A percentile compares a stretch with the other conserved stretches of the same genome.
Evolutionary conservation across 179 eudicot species (phyloP).

Genomic region (Sideroxylon spinosum): DNA sequence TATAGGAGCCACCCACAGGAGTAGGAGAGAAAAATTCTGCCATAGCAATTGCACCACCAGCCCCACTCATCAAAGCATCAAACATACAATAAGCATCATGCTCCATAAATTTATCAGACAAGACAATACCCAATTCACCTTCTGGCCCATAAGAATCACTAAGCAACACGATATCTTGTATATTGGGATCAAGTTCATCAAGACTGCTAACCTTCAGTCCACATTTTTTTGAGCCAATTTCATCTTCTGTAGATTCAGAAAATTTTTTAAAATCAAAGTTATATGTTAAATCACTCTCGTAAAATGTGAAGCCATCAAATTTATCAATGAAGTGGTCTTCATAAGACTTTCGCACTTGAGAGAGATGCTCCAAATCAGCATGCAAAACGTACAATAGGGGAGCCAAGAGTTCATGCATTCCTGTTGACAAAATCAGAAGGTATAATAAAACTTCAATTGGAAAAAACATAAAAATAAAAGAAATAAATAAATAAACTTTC

Average conservation of each 20-base stretch:
- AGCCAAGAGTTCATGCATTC: slow-evolving; percentile 98
- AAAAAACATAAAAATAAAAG: too few relatives aligned
- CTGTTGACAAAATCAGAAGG: slow-evolving; percentile 33
- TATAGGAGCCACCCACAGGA: slow-evolving; percentile 42
- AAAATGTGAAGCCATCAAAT: slow-evolving; percentile 68
- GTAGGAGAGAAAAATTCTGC: slow-evolving; percentile 72
- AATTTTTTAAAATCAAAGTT: slow-evolving; percentile 64
- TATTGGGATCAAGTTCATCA: slow-evolving; percentile 61
- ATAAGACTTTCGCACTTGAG: slow-evolving; percentile 57
- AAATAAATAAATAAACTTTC: not conserved
- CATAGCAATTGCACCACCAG: slow-evolving; percentile 78
- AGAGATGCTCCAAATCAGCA: slow-evolving; percentile 67
- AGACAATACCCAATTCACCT: slow-evolving; percentile 86
- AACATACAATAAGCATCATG: slow-evolving; percentile 93
- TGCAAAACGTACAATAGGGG: slow-evolving; percentile 85
- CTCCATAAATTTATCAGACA: slow-evolving; percentile 89
- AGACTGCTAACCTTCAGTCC: slow-evolving; percentile 36
- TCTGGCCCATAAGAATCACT: slow-evolving; percentile 97
- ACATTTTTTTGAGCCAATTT: slow-evolving; percentile 30
- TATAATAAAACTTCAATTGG: not conserved
- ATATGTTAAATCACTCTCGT: slow-evolving; percentile 52
- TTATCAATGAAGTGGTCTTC: slow-evolving; percentile 89
- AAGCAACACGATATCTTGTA: slow-evolving; percentile 61
- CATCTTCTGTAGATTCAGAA: slow-evolving; percentile 41
- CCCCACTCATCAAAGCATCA: slow-evolving; percentile 90